Evolutionary conservation across 2,329 filamentous ascomycete species (phyloP), one percentile per base, ranked within the genome.

Genomic region (Teratosphaeria viscida): DNA sequence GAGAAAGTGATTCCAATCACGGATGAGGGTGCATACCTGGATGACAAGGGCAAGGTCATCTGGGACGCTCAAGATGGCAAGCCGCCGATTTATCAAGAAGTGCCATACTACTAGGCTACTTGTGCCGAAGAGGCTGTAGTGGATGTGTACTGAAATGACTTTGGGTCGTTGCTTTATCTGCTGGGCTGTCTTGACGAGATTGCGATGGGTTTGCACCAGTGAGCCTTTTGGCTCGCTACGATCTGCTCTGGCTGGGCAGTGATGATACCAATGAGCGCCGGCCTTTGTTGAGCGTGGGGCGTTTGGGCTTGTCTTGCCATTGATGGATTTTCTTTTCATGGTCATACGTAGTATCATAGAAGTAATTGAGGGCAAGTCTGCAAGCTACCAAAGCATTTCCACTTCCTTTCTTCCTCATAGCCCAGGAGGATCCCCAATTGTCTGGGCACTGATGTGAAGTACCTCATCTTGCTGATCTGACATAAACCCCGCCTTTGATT

Each of bases 1-100:
- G 78, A 78, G 65, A 83, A 82, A 67, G 81, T 89, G 35, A 88
- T 90, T 34, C 83, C 86, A 1, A 92, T 95, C 64, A 92, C 88
- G 0, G 90, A 96, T 65, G 87, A 90, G 65, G 87, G 86, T 19
- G 87, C 87, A 53, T 81, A 76, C 56, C 74, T 92, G 56, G 80
- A 88, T 67, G 87, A 88, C 66, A 88, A 90, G 76, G 85, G 85
- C 72, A 83, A 82, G 64, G 76, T 87, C 61, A 72, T 78, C 27
- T 85, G 83, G 82, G 78, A 84, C 68, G 68, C 76, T 11, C 78
- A 83, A 61, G 78, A 76, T 58, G 82, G 79, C 39, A 70, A 77
- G 61, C 82, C 84, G 54, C 84, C 84, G 3, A 81, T 86, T 64
- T 85, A 81, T 69, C 68, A 81, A 66, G 79, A 82, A 69, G 82